Base-by-base conservation (phyloP, 257 asterid genomes). In the Linderniella brevidens region DNA sequence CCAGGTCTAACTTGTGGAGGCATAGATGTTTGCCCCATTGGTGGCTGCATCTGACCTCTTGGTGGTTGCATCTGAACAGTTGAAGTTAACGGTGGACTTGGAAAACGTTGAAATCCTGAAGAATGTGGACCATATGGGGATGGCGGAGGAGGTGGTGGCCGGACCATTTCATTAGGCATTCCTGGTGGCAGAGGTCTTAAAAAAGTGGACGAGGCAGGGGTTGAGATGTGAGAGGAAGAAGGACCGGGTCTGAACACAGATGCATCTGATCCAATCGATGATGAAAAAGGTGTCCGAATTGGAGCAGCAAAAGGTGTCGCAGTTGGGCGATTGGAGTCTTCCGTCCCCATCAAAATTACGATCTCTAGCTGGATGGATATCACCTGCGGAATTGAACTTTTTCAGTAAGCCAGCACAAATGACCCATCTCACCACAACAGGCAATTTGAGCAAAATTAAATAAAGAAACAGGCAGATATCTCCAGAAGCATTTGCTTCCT, bases 311-410 rank as follows among this genome's bases (percentile, higher is more conserved):
- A 79, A 20, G 75, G 76, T 20, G 68, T 59, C 37, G 78, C 58
- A 52, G 56, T 68, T 47, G 69, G 66, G 41, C 74, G 76, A 44
- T 64, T 69, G 36, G 85, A 80, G 65, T 64, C 64, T 65, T 80
- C 93, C 3, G 83, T 75, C 65, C 83, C 93, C 92, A 80, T 80
- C 48, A 60, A 40, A 55, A 54, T 62, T 46, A 25, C 32, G 32
- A 25, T 25, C 6, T 25, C 6, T 25, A 25, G 32, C 32, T 25
- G 32, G 32, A 25, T 25, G 32, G 32, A 25, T 25, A 25, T 25
- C 32, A 25, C 32, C 32, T 25, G 32, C 32, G 32, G 32, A 25
- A n/a, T n/a, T 25, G 32, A 3, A 25, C n/a, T n/a, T n/a, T n/a
- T n/a, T n/a, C n/a, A 25, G 6, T 25, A 25, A 25, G 32, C 32